phyloP scores from a whole-genome alignment of 1,284 basidiomycete genomes.

The Vanrija pseudolonga region DNA sequence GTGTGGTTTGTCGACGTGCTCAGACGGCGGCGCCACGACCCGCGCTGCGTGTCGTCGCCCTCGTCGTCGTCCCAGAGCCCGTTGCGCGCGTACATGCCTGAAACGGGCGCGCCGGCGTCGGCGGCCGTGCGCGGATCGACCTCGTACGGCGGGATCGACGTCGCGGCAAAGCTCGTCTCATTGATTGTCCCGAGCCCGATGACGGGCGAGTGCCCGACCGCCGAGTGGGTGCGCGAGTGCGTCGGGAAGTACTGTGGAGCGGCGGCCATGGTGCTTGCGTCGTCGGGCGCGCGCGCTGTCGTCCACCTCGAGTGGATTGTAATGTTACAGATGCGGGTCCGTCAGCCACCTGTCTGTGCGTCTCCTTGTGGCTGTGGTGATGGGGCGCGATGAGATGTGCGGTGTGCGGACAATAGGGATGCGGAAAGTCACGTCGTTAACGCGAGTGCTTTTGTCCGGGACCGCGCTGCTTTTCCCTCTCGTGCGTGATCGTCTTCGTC shows the following conservation, averaged over 20 bases:
- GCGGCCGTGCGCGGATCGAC: not conserved
- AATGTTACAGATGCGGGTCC: too few relatives aligned
- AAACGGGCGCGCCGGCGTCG: conserved; percentile 29
- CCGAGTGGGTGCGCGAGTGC: too few relatives aligned
- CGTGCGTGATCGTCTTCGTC: too few relatives aligned
- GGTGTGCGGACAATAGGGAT: too few relatives aligned
- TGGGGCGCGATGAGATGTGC: too few relatives aligned
- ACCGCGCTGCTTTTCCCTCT: too few relatives aligned
- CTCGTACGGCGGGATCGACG: not conserved
- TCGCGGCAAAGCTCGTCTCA: not conserved
- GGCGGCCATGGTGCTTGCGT: not conserved
- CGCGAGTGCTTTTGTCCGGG: too few relatives aligned
- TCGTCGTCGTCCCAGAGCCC: conserved; percentile 40
- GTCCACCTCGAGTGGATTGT: too few relatives aligned
- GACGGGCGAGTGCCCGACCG: not conserved
- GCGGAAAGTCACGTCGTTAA: too few relatives aligned
- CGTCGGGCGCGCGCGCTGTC: too few relatives aligned
- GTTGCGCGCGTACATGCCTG: conserved; percentile 39
- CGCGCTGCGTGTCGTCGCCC: not conserved
- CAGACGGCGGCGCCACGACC: conserved; percentile 6
- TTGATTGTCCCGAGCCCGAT: not conserved
- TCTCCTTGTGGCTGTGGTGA: too few relatives aligned
- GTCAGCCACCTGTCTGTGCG: too few relatives aligned
- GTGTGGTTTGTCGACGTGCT: conserved; percentile 3
- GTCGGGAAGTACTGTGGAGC: not conserved